phyloP scores from a whole-genome alignment of 495 filamentous ascomycete genomes.

The Aspergillus hancockii region DNA sequence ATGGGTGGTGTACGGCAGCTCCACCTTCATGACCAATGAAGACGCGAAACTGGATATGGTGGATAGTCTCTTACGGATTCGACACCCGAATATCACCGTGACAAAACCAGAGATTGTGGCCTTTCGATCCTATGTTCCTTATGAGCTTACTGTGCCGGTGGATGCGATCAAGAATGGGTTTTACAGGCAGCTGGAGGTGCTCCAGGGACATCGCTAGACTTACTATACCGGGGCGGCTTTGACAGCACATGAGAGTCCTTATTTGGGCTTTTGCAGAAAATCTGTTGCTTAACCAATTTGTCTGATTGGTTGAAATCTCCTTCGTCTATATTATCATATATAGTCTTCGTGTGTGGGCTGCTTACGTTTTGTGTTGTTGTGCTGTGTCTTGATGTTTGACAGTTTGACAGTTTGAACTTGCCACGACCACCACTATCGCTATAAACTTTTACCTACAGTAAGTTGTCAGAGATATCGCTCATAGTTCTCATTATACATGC shows the following conservation, averaged over 20 bases:
- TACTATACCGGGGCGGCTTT: neutral
- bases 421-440: too few species aligned
- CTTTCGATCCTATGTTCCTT: neutral
- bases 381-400: neutral
- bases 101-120: neutral
- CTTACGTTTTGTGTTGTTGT: neutral
- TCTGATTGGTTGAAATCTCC: neutral
- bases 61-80: neutral
- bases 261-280: neutral
- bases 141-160: neutral
- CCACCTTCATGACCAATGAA: constrained; percentile 15
- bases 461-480: too few species aligned
- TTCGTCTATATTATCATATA: neutral
- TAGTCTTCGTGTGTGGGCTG: neutral
- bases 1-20: constrained; percentile 7
- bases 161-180: neutral
- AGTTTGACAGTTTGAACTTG: too few species aligned
- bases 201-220: neutral
- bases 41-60: neutral
- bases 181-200: neutral
- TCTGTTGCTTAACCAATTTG: neutral
- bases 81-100: neutral
- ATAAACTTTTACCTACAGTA: too few species aligned
- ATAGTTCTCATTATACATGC: too few species aligned
- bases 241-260: neutral